Evolutionary conservation across 1,139 yeast genomes (phyloP), one percentile per base, ranked within the genome.

Genomic region (Suhomyces panamericanus): DNA sequence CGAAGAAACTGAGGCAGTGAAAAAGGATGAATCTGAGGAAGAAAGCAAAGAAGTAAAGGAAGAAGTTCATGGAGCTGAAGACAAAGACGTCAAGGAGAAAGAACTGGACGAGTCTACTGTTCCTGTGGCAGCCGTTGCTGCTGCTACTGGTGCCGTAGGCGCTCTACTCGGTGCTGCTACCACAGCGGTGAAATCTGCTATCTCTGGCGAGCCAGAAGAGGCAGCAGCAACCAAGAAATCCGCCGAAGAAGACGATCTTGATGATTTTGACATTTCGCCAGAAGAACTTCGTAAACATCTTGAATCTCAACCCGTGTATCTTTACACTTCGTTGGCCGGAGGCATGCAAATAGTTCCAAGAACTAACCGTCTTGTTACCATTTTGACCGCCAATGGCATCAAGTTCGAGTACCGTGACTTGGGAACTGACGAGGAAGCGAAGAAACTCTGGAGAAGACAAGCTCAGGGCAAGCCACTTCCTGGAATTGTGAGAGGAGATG

Each of bases 401-500:
- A 73, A 79, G 50, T 89, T 81, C 63, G 76, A 79, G 28, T 78
- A 82, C 57, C 80, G 86, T 44, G 99, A 91, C 61, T 70, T 91
- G 45, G 96, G 96, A 3, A 87, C 96, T 0, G 95, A 90, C 59
- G 90, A 84, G 41, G 85, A 81, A 46, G 97, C 97, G 14, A 83
- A 87, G 61, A 80, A 83, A 55, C 77, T 88, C 29, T 91, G 98
- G 97, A 84, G 83, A 59, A 78, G 95, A 61, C 79, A 83, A 52
- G 77, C 89, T 14, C 74, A 75, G 38, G 96, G 96, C 6, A 82
- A 86, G 57, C 69, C 80, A 2, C 77, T 90, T 45, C 99, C 99
- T 2, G 98, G 95, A n/a, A 78, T 93, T 17, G 90, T 91, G 24
- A 78, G 96, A 58, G 96, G 95, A n/a, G 89, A 84, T 54, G 96